phyloP scores from a whole-genome alignment of 2,329 filamentous ascomycete genomes.

The Colletotrichum agaves region DNA sequence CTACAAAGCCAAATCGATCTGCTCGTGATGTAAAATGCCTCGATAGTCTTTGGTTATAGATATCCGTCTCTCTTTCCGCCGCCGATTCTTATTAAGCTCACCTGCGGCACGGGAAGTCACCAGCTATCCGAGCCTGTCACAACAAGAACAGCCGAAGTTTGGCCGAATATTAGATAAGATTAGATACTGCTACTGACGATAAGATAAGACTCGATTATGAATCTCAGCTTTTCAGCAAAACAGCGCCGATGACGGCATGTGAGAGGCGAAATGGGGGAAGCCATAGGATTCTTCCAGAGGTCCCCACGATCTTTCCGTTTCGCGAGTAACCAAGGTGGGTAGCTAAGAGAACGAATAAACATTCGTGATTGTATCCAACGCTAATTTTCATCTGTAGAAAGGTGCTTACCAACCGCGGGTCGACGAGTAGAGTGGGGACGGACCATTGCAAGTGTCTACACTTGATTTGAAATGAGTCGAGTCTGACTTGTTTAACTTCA shows the following conservation, averaged over 20 bases:
- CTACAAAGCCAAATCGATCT: no score
- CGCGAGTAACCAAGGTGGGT: no score
- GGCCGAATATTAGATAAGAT: neutral
- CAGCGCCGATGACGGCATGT: constrained; percentile 23
- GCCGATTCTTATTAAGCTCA: no score
- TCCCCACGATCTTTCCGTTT: neutral
- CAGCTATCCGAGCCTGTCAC: no score
- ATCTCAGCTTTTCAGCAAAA: neutral
- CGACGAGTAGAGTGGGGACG: constrained; percentile 12
- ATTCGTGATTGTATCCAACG: no score
- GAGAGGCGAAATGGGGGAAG: neutral
- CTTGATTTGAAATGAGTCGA: constrained; percentile 27
- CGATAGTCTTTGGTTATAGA: no score
- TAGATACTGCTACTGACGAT: neutral
- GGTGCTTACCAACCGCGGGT: constrained; percentile 31
- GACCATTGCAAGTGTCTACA: neutral
- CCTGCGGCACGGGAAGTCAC: no score
- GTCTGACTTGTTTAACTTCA: constrained; percentile 10
- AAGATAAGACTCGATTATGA: no score
- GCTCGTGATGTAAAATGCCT: no score
- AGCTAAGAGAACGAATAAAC: no score
- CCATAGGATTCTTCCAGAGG: constrained; percentile 24
- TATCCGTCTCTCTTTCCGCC: no score
- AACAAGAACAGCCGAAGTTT: neutral
- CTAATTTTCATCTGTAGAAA: neutral